A percentile compares a stretch with the other conserved stretches of the same genome.
Evolutionary conservation across 345 rosid species (phyloP).

Genomic region (Stellera chamaejasme): DNA sequence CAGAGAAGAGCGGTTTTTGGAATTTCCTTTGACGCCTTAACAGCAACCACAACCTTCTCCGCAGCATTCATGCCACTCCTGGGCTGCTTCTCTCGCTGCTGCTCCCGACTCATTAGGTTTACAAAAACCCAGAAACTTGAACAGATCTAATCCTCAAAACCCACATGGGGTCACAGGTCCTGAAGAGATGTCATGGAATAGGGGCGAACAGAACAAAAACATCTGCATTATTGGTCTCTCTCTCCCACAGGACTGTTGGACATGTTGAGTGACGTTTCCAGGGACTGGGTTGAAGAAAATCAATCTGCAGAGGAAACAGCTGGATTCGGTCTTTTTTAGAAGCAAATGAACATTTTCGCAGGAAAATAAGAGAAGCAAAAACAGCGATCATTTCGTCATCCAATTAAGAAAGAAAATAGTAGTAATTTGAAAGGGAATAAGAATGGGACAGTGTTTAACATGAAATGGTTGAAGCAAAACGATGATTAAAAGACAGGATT

Average conservation of each 20-base stretch:
- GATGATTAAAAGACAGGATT: no score
- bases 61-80: conserved; percentile 41
- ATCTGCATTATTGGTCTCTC: conserved; percentile 28
- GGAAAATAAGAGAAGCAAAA: conserved; percentile 16
- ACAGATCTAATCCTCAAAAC: conserved; percentile 18
- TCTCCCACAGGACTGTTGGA: conserved; percentile 36
- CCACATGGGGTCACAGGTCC: conserved; percentile 10
- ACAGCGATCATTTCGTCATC: conserved; percentile 4
- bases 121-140: conserved; percentile 7
- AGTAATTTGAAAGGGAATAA: conserved; percentile 9
- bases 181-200: conserved; percentile 7
- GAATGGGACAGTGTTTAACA: conserved; percentile 14
- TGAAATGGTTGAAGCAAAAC: conserved; percentile 9
- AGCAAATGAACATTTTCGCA: conserved; percentile 17
- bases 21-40: conserved; percentile 93
- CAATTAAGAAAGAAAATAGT: neutral
- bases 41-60: conserved; percentile 86
- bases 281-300: conserved; percentile 16
- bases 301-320: conserved; percentile 24
- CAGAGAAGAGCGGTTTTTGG: conserved; percentile 87
- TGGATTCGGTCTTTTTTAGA: conserved; percentile 25
- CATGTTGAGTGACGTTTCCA: conserved; percentile 27
- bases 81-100: conserved; percentile 47
- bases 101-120: conserved; percentile 46
- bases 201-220: conserved; percentile 14